Evolutionary conservation across 1,284 basidiomycete species (phyloP), one percentile per base, ranked within the genome.

Genomic region (Chalciporus sp.): DNA sequence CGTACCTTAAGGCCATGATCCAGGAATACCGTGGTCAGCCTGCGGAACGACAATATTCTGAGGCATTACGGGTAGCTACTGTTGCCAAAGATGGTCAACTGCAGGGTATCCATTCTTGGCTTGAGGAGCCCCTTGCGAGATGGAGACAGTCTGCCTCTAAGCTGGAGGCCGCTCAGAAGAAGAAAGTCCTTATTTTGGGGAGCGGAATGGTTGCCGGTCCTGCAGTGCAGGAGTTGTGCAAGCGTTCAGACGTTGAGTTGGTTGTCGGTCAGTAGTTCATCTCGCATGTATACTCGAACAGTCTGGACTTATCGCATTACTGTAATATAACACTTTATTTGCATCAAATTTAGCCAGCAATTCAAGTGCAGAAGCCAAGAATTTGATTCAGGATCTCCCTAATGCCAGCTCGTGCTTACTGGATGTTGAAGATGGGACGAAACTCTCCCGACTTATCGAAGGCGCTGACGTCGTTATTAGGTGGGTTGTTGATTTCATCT

Each of bases 171-270:
- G 20, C 42, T 2, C n/a, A 9, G 19, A 58, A 31, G 67, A 85
- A 85, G 73, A 84, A 78, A 60, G 79, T 95, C 1, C 72, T 98
- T 27, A 76, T 98, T 60, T 79, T 97, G 4, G 95, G 95, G 10
- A 92, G 90, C 51, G 95, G 95, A 17, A 94, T 95, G 84, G 95
- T 95, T 20, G 92, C 93, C 12, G 86, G 87, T 3, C 94, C 93
- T 11, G 88, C 88, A 8, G 86, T 93, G 7, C 83, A 90, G 56
- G 84, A 90, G 65, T 81, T 95, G 47, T 74, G 82, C 65, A 69
- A 77, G 61, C 71, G 78, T 44, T 58, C 64, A 0, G 88, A 91
- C 59, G 73, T 94, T 0, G 76, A 84, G 48, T 71, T 95, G 28
- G 70, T 89, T 3, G 82, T 95, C 58, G 93, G 92, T 93, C 56